These are phyloP conservation scores for Verticillium nonalfalfae DNA, from an alignment of 2,329 filamentous ascomycete genomes.

Conservation along the genomic window DNA sequence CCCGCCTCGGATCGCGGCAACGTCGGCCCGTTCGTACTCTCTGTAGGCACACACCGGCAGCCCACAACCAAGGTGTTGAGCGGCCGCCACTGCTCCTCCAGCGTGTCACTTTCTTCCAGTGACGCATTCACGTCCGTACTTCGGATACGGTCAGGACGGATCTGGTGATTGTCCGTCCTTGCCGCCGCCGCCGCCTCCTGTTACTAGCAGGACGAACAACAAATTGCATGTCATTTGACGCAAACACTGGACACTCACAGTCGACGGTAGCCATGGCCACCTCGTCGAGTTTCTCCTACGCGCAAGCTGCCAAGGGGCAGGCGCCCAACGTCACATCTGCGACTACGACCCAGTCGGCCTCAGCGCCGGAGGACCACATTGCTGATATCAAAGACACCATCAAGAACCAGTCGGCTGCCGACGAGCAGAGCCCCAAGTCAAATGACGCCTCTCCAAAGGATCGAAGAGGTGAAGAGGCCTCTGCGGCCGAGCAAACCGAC, in stretches of 20 bases:
- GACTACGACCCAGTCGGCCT: slow-evolving; percentile 21
- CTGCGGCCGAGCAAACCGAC: slow-evolving; percentile 13
- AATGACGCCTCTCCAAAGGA: slow-evolving; percentile 6
- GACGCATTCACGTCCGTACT: neutral
- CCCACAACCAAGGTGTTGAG: neutral
- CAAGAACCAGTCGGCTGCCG: neutral
- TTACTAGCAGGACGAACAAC: neutral
- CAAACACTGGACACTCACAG: neutral
- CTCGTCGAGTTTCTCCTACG: slow-evolving; percentile 76
- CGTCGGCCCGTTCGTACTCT: neutral
- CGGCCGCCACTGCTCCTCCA: neutral
- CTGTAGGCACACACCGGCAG: neutral
- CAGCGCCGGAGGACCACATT: slow-evolving; percentile 21
- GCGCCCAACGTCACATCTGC: slow-evolving; percentile 35
- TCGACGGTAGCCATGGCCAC: slow-evolving; percentile 37
- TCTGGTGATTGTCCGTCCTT: slow-evolving; percentile 1
- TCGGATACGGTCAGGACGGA: slow-evolving; percentile 1
- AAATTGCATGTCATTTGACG: neutral
- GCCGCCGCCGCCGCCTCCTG: neutral
- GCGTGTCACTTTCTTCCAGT: neutral
- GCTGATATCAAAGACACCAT: slow-evolving; percentile 13
- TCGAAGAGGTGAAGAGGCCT: slow-evolving; percentile 16
- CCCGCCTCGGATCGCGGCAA: neutral
- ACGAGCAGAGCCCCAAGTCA: slow-evolving; percentile 19
- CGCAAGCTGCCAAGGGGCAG: slow-evolving; percentile 86